Evolutionary conservation across 139 green algal species (phyloP), one percentile per base, ranked within the genome.

Genomic region (Tetradesmus lagerheimii): DNA sequence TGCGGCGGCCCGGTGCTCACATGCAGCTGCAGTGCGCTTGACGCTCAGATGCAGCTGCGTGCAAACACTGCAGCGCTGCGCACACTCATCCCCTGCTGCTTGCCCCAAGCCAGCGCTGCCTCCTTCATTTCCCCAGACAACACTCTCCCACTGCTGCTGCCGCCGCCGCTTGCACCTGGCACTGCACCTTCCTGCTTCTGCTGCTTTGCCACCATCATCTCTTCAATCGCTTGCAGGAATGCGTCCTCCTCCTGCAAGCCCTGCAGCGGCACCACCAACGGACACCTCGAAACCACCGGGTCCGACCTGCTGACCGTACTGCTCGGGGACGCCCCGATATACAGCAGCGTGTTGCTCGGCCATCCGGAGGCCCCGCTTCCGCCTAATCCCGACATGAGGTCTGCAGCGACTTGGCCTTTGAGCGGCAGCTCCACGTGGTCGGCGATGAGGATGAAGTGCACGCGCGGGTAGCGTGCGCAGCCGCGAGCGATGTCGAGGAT

Each of bases 351-450:
- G 86, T 94, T 94, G 41, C 35, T 66, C 0, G 92, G 93, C 93
- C 93, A 95, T 31, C 91, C 92, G 23, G 78, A 84, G 27, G 85
- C 43, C 2, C 92, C 92, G 77, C 91, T 53, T 29, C 67, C 25
- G n/a, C n/a, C 80, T 34, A 93, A 39, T 5, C 89, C 92, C 38
- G 87, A 57, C 80, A 90, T 87, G 8, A 95, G 85, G 45, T 94
- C 93, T 5, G 80, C 53, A 25, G 57, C 71, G 1, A n/a, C 53
- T 18, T 31, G 12, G 27, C 87, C 64, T 27, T 88, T 34, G 66
- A 95, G 14, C 6, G 94, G 94, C 9, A 94, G 43, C 25, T 93
- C 91, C 47, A 95, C 83, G 71, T 95, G 92, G 53, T 96, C 94
- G 0, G 90, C 91, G 25, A 94, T 84, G 15, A 92, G 71, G 15